Conservation (phyloP, 2,329 filamentous ascomycete species). For the Samsoniella hepiali region DNA sequence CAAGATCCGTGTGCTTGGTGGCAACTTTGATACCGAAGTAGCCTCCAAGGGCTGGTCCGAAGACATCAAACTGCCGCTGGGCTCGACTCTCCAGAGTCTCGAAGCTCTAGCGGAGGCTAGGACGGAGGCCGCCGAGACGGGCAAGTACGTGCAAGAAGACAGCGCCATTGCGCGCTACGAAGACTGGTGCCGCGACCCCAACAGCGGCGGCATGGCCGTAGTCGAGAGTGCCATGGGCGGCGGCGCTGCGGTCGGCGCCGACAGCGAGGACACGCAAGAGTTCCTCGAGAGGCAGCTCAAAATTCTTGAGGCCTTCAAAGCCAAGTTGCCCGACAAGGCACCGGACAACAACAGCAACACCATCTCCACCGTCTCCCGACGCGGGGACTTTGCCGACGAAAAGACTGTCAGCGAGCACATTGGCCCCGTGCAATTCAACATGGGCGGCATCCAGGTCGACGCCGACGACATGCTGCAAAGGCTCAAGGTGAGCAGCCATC, state of each 20-base stretch:
- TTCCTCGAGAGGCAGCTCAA: constrained; percentile 76
- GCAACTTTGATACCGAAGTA: constrained; percentile 87
- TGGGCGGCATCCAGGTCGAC: constrained; percentile 91
- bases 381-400: constrained; percentile 37
- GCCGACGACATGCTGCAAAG: constrained; percentile 89
- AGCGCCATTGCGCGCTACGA: constrained; percentile 73
- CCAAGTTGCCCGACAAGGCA: constrained; percentile 50
- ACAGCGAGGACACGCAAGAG: constrained; percentile 63
- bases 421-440: constrained; percentile 94
- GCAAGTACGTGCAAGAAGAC: constrained; percentile 25
- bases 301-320: constrained; percentile 63
- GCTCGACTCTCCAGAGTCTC: constrained; percentile 25
- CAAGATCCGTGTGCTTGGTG: constrained; percentile 88
- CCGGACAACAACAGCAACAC: constrained; percentile 26
- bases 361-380: constrained; percentile 25
- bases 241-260: constrained; percentile 33
- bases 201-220: constrained; percentile 51
- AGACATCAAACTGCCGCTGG: constrained; percentile 63
- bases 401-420: constrained; percentile 72
- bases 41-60: constrained; percentile 82
- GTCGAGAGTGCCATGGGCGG: constrained; percentile 40
- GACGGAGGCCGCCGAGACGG: constrained; percentile 22
- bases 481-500: constrained; percentile 62
- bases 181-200: constrained; percentile 73
- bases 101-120: constrained; percentile 26